These are phyloP conservation scores for Actinomortierella ambigua DNA, from an alignment of 371 early-diverging fungal species.

Conservation along the genomic window DNA sequence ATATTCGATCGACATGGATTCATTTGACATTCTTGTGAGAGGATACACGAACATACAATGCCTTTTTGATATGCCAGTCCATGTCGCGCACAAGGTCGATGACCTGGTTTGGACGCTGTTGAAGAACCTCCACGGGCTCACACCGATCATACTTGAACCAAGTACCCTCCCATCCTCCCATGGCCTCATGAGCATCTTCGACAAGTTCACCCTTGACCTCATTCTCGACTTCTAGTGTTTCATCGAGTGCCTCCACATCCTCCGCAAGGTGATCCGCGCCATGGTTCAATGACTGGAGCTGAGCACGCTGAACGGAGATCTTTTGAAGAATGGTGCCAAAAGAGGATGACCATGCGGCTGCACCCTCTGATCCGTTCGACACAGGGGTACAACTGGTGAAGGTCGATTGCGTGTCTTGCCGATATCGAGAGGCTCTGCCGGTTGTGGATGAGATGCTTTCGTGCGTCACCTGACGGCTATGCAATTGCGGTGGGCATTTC, in stretches of 20 bases:
- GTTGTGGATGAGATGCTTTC: no score
- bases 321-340: constrained; percentile 19
- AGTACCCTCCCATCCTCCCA: constrained; percentile 21
- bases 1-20: background rate
- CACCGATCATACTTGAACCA: constrained; percentile 20
- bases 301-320: constrained; percentile 19
- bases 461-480: no score
- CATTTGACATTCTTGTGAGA: background rate
- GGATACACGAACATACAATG: constrained; percentile 12
- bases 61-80: constrained; percentile 29
- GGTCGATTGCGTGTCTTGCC: no score
- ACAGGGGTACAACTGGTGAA: no score
- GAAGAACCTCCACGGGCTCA: constrained; percentile 20
- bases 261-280: constrained; percentile 13
- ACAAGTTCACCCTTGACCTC: constrained; percentile 5
- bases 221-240: constrained; percentile 14
- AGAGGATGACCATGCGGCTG: no score
- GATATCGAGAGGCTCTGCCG: no score
- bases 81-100: constrained; percentile 22
- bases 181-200: constrained; percentile 7
- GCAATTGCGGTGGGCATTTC: no score
- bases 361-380: no score
- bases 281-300: constrained; percentile 9
- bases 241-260: constrained; percentile 12
- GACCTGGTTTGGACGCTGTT: constrained; percentile 8